Conservation (phyloP, 2,329 filamentous ascomycete genomes). For the Calonectria ilicicola region DNA sequence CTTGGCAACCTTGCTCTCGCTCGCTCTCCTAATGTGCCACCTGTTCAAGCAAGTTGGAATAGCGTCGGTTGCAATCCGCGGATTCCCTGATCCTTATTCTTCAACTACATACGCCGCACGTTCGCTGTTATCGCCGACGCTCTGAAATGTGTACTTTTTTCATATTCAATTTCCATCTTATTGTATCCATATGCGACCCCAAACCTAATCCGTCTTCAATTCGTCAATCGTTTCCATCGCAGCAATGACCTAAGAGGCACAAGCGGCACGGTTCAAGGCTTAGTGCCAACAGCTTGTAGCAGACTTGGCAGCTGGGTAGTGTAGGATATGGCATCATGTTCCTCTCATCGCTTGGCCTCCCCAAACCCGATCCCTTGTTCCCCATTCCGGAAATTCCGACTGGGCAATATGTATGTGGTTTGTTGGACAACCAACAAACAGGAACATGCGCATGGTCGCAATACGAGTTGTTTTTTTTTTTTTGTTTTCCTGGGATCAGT, state of each 20-base stretch:
- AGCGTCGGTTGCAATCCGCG: background rate
- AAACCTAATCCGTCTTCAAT: slow-evolving; percentile 1
- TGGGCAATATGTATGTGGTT: background rate
- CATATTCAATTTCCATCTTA: background rate
- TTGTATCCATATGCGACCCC: background rate
- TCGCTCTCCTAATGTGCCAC: background rate
- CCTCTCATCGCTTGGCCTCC: background rate
- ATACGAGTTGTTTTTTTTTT: background rate
- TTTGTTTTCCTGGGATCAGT: background rate
- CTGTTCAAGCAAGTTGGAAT: background rate
- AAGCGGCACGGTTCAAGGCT: background rate
- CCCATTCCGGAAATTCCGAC: background rate
- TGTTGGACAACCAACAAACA: background rate
- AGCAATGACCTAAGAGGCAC: background rate
- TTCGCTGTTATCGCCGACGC: background rate
- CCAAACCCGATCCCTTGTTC: background rate
- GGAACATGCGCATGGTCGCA: background rate
- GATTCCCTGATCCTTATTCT: background rate
- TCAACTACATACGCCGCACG: background rate
- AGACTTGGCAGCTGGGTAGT: no score
- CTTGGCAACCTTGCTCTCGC: background rate
- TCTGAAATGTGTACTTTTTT: background rate
- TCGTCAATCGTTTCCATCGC: background rate
- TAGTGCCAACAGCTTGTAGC: background rate
- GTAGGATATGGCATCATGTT: slow-evolving; percentile 1